Evolutionary conservation across 129 eudicot species (phyloP).

Genomic region (Arctium minus): DNA sequence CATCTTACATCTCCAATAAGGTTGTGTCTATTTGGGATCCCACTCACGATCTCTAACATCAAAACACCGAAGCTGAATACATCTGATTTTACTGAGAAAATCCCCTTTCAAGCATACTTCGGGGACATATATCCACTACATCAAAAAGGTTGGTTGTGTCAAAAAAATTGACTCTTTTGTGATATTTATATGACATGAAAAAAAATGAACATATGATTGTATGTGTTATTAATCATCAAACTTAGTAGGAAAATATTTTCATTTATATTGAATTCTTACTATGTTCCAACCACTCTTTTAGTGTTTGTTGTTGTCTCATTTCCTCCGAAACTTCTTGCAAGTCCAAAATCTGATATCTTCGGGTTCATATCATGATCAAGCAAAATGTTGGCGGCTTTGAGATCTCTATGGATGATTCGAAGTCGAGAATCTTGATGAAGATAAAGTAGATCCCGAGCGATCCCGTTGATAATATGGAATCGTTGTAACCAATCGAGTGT

Average conservation of each 20-base stretch:
- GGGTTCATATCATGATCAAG: slow-evolving; percentile 46
- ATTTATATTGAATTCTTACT: slow-evolving; percentile 19
- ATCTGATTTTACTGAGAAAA: slow-evolving; percentile 28
- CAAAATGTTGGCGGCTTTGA: slow-evolving; percentile 45
- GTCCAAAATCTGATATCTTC: slow-evolving; percentile 55
- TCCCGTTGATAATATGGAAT: slow-evolving; percentile 39
- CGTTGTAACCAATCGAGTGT: slow-evolving; percentile 42
- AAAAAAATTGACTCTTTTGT: not conserved
- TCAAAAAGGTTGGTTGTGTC: not conserved
- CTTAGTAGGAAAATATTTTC: not conserved
- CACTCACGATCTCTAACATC: slow-evolving; percentile 31
- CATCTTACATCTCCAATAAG: slow-evolving; percentile 32
- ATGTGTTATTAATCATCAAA: too few species aligned
- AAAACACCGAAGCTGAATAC: slow-evolving; percentile 34
- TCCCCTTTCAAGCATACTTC: slow-evolving; percentile 26
- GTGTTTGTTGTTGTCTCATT: slow-evolving; percentile 35
- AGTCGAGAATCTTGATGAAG: slow-evolving; percentile 54
- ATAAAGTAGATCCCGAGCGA: slow-evolving; percentile 48
- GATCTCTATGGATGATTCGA: slow-evolving; percentile 50
- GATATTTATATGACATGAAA: not conserved
- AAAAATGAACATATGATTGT: not conserved
- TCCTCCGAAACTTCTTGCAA: slow-evolving; percentile 50
- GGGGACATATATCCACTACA: slow-evolving; percentile 40
- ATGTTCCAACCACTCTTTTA: slow-evolving; percentile 45
- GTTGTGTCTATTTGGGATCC: slow-evolving; percentile 24